Evolutionary conservation across 768 basidiomycete species (phyloP).

Genomic region (Leccinum variicolor): DNA sequence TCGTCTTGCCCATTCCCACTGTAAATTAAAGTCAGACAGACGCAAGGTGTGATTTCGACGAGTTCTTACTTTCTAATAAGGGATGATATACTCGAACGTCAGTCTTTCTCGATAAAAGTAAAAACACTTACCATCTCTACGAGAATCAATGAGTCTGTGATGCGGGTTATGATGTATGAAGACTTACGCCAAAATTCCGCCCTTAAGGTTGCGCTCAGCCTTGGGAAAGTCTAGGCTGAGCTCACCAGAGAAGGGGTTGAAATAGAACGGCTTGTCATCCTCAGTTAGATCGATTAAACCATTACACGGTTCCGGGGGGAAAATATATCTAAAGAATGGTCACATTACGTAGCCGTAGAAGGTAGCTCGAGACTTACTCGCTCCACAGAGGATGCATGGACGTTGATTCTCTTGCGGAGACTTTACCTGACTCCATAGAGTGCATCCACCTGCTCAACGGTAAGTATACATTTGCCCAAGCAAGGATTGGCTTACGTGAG

Average conservation of each 20-base stretch:
- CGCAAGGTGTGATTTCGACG: background rate
- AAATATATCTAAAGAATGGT: slow-evolving; percentile 56
- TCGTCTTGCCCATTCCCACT: slow-evolving; percentile 98
- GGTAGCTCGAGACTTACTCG: slow-evolving; percentile 51
- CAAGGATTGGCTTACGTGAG: slow-evolving; percentile 47
- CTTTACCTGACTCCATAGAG: slow-evolving; percentile 73
- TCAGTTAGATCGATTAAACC: slow-evolving; percentile 75
- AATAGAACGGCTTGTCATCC: slow-evolving; percentile 79
- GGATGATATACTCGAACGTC: slow-evolving; percentile 3
- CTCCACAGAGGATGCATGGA: slow-evolving; percentile 95
- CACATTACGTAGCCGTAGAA: background rate
- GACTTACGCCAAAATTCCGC: slow-evolving; percentile 88
- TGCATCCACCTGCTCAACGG: slow-evolving; percentile 77
- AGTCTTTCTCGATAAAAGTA: background rate
- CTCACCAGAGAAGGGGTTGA: slow-evolving; percentile 90
- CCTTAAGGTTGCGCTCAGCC: slow-evolving; percentile 70
- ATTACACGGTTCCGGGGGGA: slow-evolving; percentile 57
- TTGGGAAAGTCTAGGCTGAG: slow-evolving; percentile 82
- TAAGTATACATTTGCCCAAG: background rate
- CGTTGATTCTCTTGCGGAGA: slow-evolving; percentile 60
- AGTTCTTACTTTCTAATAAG: slow-evolving; percentile 47
- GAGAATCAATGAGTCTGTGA: slow-evolving; percentile 7
- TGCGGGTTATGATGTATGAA: background rate
- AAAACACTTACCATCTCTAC: slow-evolving; percentile 34
- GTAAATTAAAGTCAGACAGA: slow-evolving; percentile 6